phyloP scores from a whole-genome alignment of 768 basidiomycete species.

The Naganishia vishniacii region DNA sequence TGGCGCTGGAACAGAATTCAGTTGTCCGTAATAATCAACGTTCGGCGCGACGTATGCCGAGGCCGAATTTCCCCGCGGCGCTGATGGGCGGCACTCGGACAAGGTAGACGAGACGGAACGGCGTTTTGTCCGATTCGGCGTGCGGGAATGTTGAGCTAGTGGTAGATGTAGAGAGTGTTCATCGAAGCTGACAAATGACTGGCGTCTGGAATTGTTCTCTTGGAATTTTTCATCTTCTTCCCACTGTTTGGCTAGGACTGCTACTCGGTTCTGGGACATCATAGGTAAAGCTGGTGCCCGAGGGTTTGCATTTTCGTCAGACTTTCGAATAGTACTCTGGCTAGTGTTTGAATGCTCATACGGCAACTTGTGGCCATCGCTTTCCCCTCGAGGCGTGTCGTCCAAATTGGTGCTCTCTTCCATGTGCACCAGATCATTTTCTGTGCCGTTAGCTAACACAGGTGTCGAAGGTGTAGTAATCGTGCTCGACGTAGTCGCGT shows the following conservation, averaged over 20 bases:
- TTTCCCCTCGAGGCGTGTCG: not conserved
- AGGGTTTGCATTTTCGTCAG: slow-evolving; percentile 21
- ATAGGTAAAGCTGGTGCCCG: not conserved
- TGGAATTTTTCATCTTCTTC: slow-evolving; percentile 37
- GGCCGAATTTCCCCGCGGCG: slow-evolving; percentile 52
- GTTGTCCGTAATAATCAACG: slow-evolving; percentile 52
- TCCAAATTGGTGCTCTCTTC: not conserved
- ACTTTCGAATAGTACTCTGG: slow-evolving; percentile 45
- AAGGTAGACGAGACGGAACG: slow-evolving; percentile 83
- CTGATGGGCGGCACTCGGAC: slow-evolving; percentile 38
- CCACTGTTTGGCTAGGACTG: slow-evolving; percentile 36
- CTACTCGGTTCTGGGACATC: slow-evolving; percentile 22
- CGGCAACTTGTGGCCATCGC: not conserved
- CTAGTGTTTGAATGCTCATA: slow-evolving; percentile 43
- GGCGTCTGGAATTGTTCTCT: slow-evolving; percentile 23
- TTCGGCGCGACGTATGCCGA: slow-evolving; percentile 48
- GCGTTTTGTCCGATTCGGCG: slow-evolving; percentile 89
- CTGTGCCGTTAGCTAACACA: slow-evolving; percentile 43
- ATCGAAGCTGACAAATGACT: slow-evolving; percentile 29
- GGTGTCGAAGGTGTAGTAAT: slow-evolving; percentile 23
- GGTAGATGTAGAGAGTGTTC: slow-evolving; percentile 57
- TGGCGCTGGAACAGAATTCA: slow-evolving; percentile 53
- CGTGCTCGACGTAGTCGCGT: slow-evolving; percentile 23
- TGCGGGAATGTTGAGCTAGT: slow-evolving; percentile 57
- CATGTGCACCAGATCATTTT: not conserved